A percentile compares a stretch with the other conserved stretches of the same genome.
These are phyloP conservation scores for Wilhelminamyces savonicus DNA, from an alignment of 805 yeast species.

Conservation along the genomic window DNA sequence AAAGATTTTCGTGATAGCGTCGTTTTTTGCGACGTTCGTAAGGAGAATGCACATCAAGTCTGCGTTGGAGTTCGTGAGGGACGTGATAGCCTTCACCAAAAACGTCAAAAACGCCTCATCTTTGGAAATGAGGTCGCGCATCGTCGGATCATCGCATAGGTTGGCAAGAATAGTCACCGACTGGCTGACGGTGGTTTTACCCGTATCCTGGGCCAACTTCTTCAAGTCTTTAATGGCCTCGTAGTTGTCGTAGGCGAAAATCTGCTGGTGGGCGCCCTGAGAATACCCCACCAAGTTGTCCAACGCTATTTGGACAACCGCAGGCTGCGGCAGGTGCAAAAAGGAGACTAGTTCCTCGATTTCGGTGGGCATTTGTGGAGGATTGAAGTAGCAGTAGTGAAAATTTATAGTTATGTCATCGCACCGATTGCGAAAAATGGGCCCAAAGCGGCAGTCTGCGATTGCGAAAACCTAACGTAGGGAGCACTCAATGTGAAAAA, in stretches of 20 bases:
- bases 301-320: slow-evolving; percentile 76
- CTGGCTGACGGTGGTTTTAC: slow-evolving; percentile 51
- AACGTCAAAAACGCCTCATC: slow-evolving; percentile 52
- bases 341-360: slow-evolving; percentile 62
- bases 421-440: too few relatives aligned
- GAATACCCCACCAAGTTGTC: slow-evolving; percentile 80
- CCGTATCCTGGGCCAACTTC: slow-evolving; percentile 46
- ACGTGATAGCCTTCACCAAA: slow-evolving; percentile 45
- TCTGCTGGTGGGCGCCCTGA: slow-evolving; percentile 55
- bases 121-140: slow-evolving; percentile 59
- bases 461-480: too few relatives aligned
- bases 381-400: too few relatives aligned
- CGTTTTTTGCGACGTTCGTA: slow-evolving; percentile 80
- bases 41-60: slow-evolving; percentile 80
- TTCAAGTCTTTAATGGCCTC: slow-evolving; percentile 71
- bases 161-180: slow-evolving; percentile 79
- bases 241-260: slow-evolving; percentile 66
- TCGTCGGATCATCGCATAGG: slow-evolving; percentile 61
- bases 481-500: too few relatives aligned
- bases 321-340: slow-evolving; percentile 74
- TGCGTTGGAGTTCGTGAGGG: slow-evolving; percentile 56
- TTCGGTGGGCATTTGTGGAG: slow-evolving; percentile 45
- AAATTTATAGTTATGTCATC: too few relatives aligned
- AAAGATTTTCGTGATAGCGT: slow-evolving; percentile 51
- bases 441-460: too few relatives aligned